Evolutionary conservation across 129 eudicot species (phyloP).

Genomic region (Rutidosis leptorrhynchoides): DNA sequence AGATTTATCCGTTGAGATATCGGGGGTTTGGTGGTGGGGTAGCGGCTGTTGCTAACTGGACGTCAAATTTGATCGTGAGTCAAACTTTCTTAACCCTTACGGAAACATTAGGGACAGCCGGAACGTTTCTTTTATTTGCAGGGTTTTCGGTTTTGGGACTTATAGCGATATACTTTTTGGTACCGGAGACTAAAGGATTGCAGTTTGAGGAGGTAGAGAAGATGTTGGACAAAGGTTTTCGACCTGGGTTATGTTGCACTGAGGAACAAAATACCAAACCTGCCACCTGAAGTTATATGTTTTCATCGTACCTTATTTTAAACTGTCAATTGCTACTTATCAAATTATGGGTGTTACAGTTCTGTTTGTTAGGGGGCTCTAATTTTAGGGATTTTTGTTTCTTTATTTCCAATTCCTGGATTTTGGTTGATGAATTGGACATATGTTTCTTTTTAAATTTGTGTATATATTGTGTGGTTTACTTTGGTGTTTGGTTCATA

Average conservation of each 20-base stretch:
- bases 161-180: conserved; percentile 45
- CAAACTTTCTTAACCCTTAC: conserved; percentile 56
- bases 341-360: too few species aligned
- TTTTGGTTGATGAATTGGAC: not conserved
- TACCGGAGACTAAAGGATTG: conserved; percentile 64
- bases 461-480: not conserved
- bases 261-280: not conserved
- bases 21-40: conserved; percentile 64
- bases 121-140: conserved; percentile 58
- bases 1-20: conserved; percentile 57
- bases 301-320: not conserved
- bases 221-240: conserved; percentile 44
- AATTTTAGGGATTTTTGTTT: not conserved
- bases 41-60: conserved; percentile 65
- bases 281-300: not conserved
- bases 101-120: conserved; percentile 41
- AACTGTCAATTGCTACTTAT: too few species aligned
- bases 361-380: not conserved
- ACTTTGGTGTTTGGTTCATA: not conserved
- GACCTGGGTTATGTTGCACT: conserved; percentile 23
- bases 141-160: conserved; percentile 49
- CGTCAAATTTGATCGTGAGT: conserved; percentile 57
- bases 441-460: too few species aligned
- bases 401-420: not conserved
- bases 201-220: conserved; percentile 60